Evolutionary conservation across 2,329 filamentous ascomycete genomes (phyloP), one percentile per base, ranked within the genome.

Genomic region (Xylariaceae sp.): DNA sequence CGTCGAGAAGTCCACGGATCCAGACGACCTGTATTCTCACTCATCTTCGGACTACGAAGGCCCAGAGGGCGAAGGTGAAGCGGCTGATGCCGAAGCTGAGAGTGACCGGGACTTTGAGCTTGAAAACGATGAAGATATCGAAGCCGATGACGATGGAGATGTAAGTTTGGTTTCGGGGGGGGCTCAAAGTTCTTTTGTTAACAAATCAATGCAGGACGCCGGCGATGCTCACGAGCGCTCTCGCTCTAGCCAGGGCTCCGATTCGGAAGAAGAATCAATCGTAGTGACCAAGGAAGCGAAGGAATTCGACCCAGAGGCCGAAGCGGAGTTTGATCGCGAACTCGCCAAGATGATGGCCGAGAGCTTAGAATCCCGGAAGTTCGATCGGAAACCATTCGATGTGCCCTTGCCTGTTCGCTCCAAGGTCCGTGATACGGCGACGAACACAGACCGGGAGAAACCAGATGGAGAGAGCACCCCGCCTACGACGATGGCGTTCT

Each of bases 281-380:
- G 77, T 96, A 30, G 90, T 98, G 33, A 94, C 88, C 31, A 81
- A 89, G 44, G 83, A 90, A 56, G 86, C 95, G 60, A 88, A 96
- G 59, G 78, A 90, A 53, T 75, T 89, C 40, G 89, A 98, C 50
- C 89, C 90, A 0, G 89, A 96, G 65, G 88, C 84, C 28, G 92
- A 98, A 57, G 92, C 90, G 5, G 92, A 98, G 29, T 98, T 98
- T 59, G 94, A 98, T 59, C 86, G 90, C 53, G 92, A 97, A 64
- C 92, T 95, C 61, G 89, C 92, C 26, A 96, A 94, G 64, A 85
- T 98, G 78, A 97, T 98, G 90, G 78, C 89, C 35, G 92, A 98
- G 63, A 96, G 90, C 66, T 69, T 95, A 54, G 92, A 98, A 52
- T 94, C 90, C 4, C 81, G 92, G 53, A 96, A 95, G 55, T 94